A percentile compares a stretch with the other conserved stretches of the same genome.
These are phyloP conservation scores for Solanum corneliomulleri DNA, from an alignment of 257 asterid species.

Conservation along the genomic window DNA sequence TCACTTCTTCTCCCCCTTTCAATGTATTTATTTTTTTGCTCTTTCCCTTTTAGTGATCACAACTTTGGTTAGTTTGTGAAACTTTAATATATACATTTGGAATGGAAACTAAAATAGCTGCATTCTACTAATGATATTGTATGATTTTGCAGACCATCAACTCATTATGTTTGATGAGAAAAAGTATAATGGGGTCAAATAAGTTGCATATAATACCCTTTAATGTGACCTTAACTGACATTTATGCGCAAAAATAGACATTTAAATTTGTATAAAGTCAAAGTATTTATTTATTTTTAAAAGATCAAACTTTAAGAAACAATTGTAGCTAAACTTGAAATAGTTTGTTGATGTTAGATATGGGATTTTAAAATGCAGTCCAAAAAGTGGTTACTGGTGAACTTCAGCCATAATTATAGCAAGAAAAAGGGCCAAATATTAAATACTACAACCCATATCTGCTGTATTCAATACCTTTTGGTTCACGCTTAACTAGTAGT, in stretches of 20 bases:
- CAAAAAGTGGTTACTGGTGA: not conserved
- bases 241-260: too few species aligned
- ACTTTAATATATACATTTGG: not conserved
- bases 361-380: not conserved
- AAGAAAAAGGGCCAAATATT: not conserved
- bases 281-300: too few species aligned
- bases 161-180: not conserved
- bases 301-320: not conserved
- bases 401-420: not conserved
- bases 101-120: not conserved
- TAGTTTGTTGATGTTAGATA: not conserved
- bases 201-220: not conserved
- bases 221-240: too few species aligned
- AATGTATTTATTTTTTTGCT: not conserved
- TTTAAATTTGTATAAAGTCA: too few species aligned
- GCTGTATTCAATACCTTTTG: not conserved
- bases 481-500: too few species aligned
- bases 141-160: not conserved
- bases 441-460: not conserved
- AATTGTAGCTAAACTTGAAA: not conserved
- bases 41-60: not conserved
- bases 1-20: not conserved
- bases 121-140: not conserved
- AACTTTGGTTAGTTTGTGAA: not conserved
- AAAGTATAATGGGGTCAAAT: not conserved